Conservation (phyloP, 73 alveolate genomes). For the Paramecium octaurelia region DNA sequence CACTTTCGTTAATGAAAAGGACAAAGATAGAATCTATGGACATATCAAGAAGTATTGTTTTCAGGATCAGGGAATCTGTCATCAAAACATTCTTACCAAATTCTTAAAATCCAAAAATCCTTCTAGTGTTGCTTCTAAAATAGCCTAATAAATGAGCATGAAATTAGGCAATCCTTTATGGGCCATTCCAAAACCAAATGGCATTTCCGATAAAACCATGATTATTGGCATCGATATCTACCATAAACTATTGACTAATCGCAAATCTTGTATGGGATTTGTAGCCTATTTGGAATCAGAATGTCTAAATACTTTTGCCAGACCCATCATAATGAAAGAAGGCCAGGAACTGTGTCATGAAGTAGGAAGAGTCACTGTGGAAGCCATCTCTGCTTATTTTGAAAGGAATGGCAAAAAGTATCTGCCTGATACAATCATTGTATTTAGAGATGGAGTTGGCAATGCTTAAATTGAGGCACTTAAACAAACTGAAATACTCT, state of each 20-base stretch:
- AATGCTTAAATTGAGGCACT: slow-evolving; percentile 6
- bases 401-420: slow-evolving; percentile 23
- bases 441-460: slow-evolving; percentile 73
- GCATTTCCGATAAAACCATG: slow-evolving; percentile 33
- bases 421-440: slow-evolving; percentile 62
- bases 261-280: slow-evolving; percentile 62
- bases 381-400: slow-evolving; percentile 31
- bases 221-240: slow-evolving; percentile 20
- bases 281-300: slow-evolving; percentile 26
- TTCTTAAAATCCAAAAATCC: slow-evolving; percentile 15
- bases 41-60: background rate
- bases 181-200: slow-evolving; percentile 14
- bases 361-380: background rate
- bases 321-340: slow-evolving; percentile 5
- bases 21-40: slow-evolving; percentile 32
- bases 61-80: background rate
- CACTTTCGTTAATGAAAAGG: background rate
- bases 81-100: background rate
- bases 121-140: slow-evolving; percentile 4
- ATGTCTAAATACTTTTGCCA: background rate
- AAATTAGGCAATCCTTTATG: slow-evolving; percentile 33
- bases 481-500: background rate
- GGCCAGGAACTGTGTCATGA: background rate
- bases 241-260: slow-evolving; percentile 8
- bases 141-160: slow-evolving; percentile 44